These are phyloP conservation scores for Spongospora subterranea DNA, from an alignment of 208 protist genomes.

Conservation along the genomic window DNA sequence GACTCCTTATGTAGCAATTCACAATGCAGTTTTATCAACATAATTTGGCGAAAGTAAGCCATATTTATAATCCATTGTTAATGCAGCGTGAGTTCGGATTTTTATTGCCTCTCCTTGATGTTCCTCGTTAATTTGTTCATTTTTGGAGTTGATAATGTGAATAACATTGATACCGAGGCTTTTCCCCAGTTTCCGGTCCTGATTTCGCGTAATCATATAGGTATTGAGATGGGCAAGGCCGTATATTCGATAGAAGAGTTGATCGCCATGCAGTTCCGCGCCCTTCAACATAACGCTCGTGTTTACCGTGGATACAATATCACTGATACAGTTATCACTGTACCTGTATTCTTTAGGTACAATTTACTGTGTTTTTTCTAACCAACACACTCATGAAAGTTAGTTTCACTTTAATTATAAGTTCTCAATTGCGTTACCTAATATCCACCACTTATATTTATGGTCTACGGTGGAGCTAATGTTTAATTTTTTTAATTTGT, in stretches of 20 bases:
- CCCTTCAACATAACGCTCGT: neutral
- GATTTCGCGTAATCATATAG: neutral
- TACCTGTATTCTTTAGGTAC: neutral
- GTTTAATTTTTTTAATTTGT: neutral
- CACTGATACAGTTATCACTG: constrained; percentile 23
- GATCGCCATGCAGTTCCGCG: constrained; percentile 45
- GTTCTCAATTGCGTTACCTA: too few relatives aligned
- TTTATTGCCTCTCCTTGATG: too few relatives aligned
- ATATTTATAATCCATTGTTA: too few relatives aligned
- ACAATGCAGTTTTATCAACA: too few relatives aligned
- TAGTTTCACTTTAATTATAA: neutral
- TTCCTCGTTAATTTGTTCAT: too few relatives aligned
- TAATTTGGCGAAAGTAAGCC: too few relatives aligned
- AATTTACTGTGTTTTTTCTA: neutral
- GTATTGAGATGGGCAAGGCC: neutral
- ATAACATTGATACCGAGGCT: too few relatives aligned
- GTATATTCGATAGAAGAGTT: constrained; percentile 57
- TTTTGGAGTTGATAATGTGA: too few relatives aligned
- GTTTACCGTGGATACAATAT: neutral
- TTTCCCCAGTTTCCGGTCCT: neutral
- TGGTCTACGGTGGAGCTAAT: neutral
- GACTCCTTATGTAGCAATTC: too few relatives aligned
- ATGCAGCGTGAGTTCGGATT: too few relatives aligned
- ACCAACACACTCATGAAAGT: too few relatives aligned
- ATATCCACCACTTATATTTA: neutral